phyloP scores from a whole-genome alignment of 1,139 yeast genomes.

The Schizosaccharomyces versatilis region DNA sequence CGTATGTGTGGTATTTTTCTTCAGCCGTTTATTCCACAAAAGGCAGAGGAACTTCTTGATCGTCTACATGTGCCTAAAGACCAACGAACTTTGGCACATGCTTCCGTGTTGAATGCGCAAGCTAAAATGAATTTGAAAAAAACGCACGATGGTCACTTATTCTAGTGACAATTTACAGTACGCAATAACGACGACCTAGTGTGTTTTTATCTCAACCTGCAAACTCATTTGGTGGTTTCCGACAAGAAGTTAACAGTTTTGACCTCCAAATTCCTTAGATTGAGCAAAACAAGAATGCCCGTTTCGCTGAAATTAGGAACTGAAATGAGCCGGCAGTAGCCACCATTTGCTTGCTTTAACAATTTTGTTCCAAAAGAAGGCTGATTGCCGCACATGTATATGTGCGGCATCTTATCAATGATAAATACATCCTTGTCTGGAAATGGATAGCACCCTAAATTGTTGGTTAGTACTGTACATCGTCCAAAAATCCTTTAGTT shows the following conservation, averaged over 20 bases:
- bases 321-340: conserved; percentile 32
- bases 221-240: too few species aligned
- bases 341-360: conserved; percentile 16
- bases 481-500: too few species aligned
- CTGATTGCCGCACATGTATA: conserved; percentile 74
- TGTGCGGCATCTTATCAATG: conserved; percentile 55
- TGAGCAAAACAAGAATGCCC: conserved; percentile 47
- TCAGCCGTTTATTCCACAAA: conserved; percentile 49
- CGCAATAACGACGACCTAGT: too few species aligned
- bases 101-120: conserved; percentile 21
- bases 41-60: conserved; percentile 37
- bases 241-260: conserved; percentile 16
- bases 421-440: conserved; percentile 66
- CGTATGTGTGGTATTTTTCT: conserved; percentile 46
- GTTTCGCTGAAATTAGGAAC: conserved; percentile 49
- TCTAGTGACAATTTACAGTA: too few species aligned
- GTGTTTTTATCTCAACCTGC: too few species aligned
- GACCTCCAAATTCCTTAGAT: conserved; percentile 34
- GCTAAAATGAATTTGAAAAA: not conserved
- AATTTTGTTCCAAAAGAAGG: conserved; percentile 28
- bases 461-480: not conserved
- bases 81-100: conserved; percentile 24
- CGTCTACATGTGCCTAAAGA: conserved; percentile 31
- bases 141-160: not conserved
- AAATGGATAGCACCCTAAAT: conserved; percentile 51